These are phyloP conservation scores for Alternaria sp. DNA, from an alignment of 2,329 filamentous ascomycete genomes.

Conservation along the genomic window DNA sequence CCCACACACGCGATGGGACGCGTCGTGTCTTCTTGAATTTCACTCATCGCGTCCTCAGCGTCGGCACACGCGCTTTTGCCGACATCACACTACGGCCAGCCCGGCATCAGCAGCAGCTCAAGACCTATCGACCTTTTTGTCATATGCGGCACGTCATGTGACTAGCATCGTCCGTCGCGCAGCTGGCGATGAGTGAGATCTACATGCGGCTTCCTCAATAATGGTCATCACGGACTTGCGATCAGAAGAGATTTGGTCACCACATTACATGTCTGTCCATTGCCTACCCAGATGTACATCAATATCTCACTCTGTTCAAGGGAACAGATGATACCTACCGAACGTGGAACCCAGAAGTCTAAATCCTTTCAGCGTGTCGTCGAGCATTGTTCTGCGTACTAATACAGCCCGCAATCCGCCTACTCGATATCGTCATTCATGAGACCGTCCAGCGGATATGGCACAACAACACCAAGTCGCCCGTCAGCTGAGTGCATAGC, in stretches of 20 bases:
- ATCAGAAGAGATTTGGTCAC: no score
- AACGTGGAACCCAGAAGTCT: no score
- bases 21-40: neutral
- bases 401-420: fast-evolving
- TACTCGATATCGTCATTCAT: neutral
- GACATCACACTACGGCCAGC: neutral
- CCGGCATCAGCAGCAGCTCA: no score
- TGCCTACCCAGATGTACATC: no score
- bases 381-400: neutral
- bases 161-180: no score
- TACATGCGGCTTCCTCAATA: neutral
- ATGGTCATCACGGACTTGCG: no score
- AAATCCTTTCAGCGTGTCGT: neutral
- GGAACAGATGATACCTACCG: no score
- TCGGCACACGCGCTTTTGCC: neutral
- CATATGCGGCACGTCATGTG: no score
- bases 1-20: neutral
- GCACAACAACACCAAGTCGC: neutral
- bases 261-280: no score
- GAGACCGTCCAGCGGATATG: neutral
- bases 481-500: neutral
- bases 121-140: no score
- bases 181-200: neutral
- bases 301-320: no score
- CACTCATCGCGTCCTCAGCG: no score